Percentiles rank a stretch among this genome's conserved stretches.
phyloP scores from a whole-genome alignment of 352 stramenopile species.

The Lagenidium giganteum region DNA sequence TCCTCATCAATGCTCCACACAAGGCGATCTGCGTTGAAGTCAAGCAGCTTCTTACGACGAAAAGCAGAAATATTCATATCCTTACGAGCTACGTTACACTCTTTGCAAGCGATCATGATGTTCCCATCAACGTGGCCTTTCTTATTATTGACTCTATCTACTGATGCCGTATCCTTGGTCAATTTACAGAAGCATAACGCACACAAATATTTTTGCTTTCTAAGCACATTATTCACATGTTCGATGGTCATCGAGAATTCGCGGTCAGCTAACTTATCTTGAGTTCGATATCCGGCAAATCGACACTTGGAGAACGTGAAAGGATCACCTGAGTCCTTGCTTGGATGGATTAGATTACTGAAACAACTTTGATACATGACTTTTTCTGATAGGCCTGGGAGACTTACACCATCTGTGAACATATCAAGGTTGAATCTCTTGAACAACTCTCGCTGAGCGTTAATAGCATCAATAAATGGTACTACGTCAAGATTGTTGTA shows the following conservation, averaged over 20 bases:
- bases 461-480: constrained; percentile 19
- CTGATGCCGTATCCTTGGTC: constrained; percentile 17
- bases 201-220: constrained; percentile 21
- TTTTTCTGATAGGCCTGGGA: constrained; percentile 6
- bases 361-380: constrained; percentile 22
- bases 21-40: constrained; percentile 13
- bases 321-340: constrained; percentile 2
- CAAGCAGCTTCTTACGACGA: constrained; percentile 11
- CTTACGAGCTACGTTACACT: constrained; percentile 14
- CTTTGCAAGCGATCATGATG: constrained; percentile 14
- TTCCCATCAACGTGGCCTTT: constrained; percentile 16
- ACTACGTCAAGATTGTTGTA: constrained; percentile 32
- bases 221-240: constrained; percentile 14
- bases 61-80: constrained; percentile 14
- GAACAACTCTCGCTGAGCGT: constrained; percentile 2
- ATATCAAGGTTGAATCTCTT: constrained; percentile 6
- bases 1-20: constrained; percentile 15
- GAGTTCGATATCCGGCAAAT: constrained; percentile 13
- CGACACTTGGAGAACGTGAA: constrained; percentile 14
- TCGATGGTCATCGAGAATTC: constrained; percentile 14
- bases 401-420: constrained; percentile 2
- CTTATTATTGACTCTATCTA: constrained; percentile 19
- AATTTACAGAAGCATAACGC: constrained; percentile 14
- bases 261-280: constrained; percentile 16
- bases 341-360: constrained; percentile 7